phyloP scores from a whole-genome alignment of 2,329 filamentous ascomycete genomes.

The Ascocoryne sarcoides region DNA sequence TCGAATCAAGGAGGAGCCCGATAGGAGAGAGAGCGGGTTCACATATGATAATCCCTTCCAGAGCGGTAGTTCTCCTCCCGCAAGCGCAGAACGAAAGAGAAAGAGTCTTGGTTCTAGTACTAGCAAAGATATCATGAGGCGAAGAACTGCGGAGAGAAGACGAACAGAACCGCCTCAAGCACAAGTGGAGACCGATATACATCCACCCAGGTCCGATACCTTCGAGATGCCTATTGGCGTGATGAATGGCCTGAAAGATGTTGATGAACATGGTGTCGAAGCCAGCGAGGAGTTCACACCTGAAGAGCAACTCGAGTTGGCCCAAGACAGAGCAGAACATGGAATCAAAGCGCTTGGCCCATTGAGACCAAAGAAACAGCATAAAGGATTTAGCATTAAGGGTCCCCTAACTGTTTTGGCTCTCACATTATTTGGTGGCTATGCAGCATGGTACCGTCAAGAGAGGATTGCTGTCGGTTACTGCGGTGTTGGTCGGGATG shows the following conservation, averaged over 20 bases:
- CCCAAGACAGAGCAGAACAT: slow-evolving; percentile 54
- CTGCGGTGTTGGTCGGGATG: slow-evolving; percentile 71
- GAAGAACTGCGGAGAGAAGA: slow-evolving; percentile 35
- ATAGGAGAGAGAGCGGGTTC: slow-evolving; percentile 56
- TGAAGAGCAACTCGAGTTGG: slow-evolving; percentile 75
- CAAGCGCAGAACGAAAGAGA: slow-evolving; percentile 40
- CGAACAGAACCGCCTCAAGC: slow-evolving; percentile 37
- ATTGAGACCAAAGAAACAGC: slow-evolving; percentile 34
- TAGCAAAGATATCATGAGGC: slow-evolving; percentile 28
- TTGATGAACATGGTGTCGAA: slow-evolving; percentile 43
- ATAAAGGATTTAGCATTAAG: slow-evolving; percentile 42
- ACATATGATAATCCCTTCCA: slow-evolving; percentile 91
- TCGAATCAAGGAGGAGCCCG: background rate
- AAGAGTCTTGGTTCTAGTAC: slow-evolving; percentile 28
- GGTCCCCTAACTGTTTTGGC: slow-evolving; percentile 65
- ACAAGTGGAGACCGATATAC: slow-evolving; percentile 42
- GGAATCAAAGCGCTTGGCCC: slow-evolving; percentile 40
- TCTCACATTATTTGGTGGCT: slow-evolving; percentile 59
- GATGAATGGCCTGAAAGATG: slow-evolving; percentile 31
- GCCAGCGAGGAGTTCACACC: slow-evolving; percentile 89
- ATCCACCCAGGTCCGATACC: slow-evolving; percentile 45
- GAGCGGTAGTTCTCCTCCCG: slow-evolving; percentile 63
- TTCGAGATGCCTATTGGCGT: slow-evolving; percentile 47
- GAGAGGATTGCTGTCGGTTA: slow-evolving; percentile 97
- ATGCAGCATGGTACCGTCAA: slow-evolving; percentile 78